A percentile compares a stretch with the other conserved stretches of the same genome.
These are phyloP conservation scores for Eragrostis nindensis DNA, from an alignment of 176 grass and related monocot species.

Conservation along the genomic window DNA sequence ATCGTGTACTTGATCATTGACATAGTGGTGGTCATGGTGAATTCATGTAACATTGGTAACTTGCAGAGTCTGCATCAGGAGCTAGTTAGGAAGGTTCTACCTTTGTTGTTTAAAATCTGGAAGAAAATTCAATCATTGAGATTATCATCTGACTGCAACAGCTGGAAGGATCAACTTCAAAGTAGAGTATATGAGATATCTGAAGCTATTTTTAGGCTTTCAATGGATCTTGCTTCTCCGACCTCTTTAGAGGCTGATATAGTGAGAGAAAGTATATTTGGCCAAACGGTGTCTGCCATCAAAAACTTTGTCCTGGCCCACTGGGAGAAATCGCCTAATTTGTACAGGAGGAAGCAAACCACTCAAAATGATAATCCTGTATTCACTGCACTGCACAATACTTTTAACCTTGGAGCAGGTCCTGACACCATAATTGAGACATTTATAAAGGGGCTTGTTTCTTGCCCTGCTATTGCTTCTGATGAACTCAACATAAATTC, in stretches of 20 bases:
- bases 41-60: constrained; percentile 44
- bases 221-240: constrained; percentile 46
- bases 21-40: constrained; percentile 56
- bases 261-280: constrained; percentile 54
- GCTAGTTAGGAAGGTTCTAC: constrained; percentile 39
- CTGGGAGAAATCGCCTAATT: constrained; percentile 69
- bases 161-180: constrained; percentile 34
- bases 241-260: constrained; percentile 36
- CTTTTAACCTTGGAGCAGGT: constrained; percentile 49
- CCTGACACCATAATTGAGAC: constrained; percentile 55
- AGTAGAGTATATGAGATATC: constrained; percentile 53
- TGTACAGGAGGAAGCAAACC: constrained; percentile 46
- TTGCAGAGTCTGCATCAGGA: constrained; percentile 36
- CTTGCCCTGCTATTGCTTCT: constrained; percentile 74
- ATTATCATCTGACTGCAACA: constrained; percentile 28
- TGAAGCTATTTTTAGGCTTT: constrained; percentile 86
- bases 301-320: constrained; percentile 57
- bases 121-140: constrained; percentile 15
- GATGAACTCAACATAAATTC: constrained; percentile 75
- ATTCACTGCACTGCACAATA: constrained; percentile 47
- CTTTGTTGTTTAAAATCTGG: constrained; percentile 60
- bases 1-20: constrained; percentile 43
- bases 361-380: constrained; percentile 44
- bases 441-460: constrained; percentile 58
- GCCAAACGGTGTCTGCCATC: constrained; percentile 42